Evolutionary conservation across 208 protist species (phyloP).

Genomic region (Blastocrithidia nonstop): DNA sequence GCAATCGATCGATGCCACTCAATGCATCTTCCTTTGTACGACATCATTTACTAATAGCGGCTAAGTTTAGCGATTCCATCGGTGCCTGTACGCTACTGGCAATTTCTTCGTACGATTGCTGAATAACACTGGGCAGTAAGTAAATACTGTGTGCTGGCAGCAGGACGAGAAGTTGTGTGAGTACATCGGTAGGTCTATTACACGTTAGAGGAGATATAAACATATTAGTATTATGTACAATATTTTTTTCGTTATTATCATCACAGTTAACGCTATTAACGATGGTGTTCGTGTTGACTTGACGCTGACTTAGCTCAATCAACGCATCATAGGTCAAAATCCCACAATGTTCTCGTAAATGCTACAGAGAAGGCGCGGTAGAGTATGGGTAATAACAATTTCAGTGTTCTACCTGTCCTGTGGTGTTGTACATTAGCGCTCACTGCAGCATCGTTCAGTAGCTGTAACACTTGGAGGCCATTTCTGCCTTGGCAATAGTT

Average conservation of each 20-base stretch:
- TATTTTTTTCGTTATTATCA: neutral
- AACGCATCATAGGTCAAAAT: slow-evolving; percentile 55
- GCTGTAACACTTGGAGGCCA: slow-evolving; percentile 57
- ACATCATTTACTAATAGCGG: slow-evolving; percentile 45
- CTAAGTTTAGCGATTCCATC: slow-evolving; percentile 61
- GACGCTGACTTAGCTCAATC: slow-evolving; percentile 18
- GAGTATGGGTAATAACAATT: slow-evolving; percentile 78
- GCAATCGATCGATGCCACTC: slow-evolving; percentile 59
- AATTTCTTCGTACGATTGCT: slow-evolving; percentile 43
- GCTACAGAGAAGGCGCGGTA: slow-evolving; percentile 40
- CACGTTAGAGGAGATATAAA: neutral
- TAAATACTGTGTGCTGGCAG: slow-evolving; percentile 33
- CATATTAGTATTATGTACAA: neutral
- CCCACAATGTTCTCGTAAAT: slow-evolving; percentile 67
- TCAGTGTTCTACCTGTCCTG: slow-evolving; percentile 75
- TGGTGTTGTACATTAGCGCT: slow-evolving; percentile 74
- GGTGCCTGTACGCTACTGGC: slow-evolving; percentile 38
- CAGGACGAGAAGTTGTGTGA: slow-evolving; percentile 69
- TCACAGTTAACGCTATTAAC: neutral
- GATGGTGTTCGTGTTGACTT: neutral
- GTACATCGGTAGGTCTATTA: slow-evolving; percentile 43
- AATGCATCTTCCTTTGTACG: slow-evolving; percentile 35
- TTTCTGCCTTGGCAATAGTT: slow-evolving; percentile 19
- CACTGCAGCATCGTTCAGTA: slow-evolving; percentile 88
- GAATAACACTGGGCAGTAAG: slow-evolving; percentile 45